These are phyloP conservation scores for Acorus gramineus DNA, from an alignment of 106 monocot species.

Conservation along the genomic window DNA sequence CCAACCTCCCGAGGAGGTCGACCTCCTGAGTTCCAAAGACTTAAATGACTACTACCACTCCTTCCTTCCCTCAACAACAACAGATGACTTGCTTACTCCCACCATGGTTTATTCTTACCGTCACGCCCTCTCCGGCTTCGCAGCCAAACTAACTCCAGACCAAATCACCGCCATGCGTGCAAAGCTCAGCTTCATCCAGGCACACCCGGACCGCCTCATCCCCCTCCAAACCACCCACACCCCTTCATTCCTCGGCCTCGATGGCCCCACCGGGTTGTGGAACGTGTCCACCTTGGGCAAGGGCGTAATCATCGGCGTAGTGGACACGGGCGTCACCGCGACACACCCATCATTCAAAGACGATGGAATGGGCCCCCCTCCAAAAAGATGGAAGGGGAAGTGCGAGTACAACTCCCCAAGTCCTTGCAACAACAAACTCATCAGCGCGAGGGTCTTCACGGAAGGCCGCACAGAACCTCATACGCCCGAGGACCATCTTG, in stretches of 20 bases:
- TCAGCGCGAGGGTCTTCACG: constrained; percentile 15
- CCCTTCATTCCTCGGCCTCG: constrained; percentile 40
- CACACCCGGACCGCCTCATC: constrained; percentile 14
- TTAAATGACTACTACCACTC: constrained; percentile 12
- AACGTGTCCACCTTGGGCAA: constrained; percentile 7
- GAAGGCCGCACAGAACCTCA: background rate
- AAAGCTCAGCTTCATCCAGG: constrained; percentile 27
- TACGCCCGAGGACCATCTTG: constrained; percentile 1
- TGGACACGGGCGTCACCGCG: constrained; percentile 35
- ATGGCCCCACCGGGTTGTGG: constrained; percentile 2
- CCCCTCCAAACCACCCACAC: constrained; percentile 37
- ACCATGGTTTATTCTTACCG: constrained; percentile 8
- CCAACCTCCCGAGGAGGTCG: background rate
- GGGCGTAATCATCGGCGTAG: constrained; percentile 35
- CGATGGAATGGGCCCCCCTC: constrained; percentile 22
- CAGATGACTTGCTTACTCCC: background rate
- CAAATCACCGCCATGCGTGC: constrained; percentile 20
- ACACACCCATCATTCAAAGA: constrained; percentile 36
- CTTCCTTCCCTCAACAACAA: constrained; percentile 7
- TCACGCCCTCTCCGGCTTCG: constrained; percentile 18
- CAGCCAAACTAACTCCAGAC: constrained; percentile 24
- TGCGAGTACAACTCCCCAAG: constrained; percentile 13
- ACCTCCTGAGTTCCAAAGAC: background rate
- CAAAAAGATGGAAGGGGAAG: constrained; percentile 29
- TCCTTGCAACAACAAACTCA: constrained; percentile 42